These are phyloP conservation scores for Hortiboletus rubellus DNA, from an alignment of 1,284 basidiomycete genomes.

Conservation along the genomic window DNA sequence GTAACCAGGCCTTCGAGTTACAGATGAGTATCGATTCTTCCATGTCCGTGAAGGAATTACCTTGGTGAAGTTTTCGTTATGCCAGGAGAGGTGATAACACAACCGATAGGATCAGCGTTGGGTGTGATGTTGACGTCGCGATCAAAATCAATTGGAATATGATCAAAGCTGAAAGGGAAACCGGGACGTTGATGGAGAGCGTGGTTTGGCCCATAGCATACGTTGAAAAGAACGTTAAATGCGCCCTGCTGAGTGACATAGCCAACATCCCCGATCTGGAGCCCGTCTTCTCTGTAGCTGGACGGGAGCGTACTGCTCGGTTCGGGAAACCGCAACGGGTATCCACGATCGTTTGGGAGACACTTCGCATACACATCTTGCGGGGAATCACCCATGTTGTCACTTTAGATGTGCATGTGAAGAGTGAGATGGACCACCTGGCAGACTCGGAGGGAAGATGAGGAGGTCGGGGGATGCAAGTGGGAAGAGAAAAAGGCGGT, in stretches of 20 bases:
- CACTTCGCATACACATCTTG: constrained; percentile 7
- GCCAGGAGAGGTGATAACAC: neutral
- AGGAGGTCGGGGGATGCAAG: too few species aligned
- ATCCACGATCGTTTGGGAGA: neutral
- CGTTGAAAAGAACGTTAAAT: constrained; percentile 9
- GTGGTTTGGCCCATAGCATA: neutral
- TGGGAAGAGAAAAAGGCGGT: too few species aligned
- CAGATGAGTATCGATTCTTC: neutral
- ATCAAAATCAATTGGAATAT: neutral
- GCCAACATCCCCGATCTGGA: constrained; percentile 15
- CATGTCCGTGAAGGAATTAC: neutral
- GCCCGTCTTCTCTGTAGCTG: neutral
- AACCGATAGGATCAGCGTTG: neutral
- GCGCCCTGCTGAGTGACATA: neutral
- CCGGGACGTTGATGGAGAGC: neutral
- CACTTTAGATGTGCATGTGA: too few species aligned
- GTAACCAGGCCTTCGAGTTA: neutral
- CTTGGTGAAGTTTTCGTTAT: neutral
- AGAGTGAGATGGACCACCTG: too few species aligned
- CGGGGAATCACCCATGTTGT: neutral
- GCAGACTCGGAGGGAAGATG: too few species aligned
- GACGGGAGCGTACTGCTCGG: neutral
- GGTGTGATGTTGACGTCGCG: neutral
- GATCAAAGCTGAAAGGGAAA: neutral
- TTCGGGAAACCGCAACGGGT: constrained; percentile 9